Percentiles rank a stretch among this genome's conserved stretches.
Conservation (phyloP, 2,329 filamentous ascomycete genomes). For the Bimuria novae-zelandiae region DNA sequence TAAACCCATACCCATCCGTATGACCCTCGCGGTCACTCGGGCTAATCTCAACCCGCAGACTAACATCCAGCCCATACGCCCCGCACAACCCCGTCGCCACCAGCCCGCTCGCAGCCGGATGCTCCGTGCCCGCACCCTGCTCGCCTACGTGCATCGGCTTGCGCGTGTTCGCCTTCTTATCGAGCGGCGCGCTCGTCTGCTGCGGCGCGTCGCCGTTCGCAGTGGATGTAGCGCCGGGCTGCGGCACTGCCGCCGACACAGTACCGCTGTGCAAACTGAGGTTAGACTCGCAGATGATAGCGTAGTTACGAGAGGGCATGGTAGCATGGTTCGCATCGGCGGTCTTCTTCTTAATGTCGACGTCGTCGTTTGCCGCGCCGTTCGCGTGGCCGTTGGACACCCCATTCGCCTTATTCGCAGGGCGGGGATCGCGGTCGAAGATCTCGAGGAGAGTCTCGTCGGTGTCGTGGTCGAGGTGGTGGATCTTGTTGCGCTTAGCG, state of each 20-base stretch:
- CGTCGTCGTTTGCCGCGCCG: constrained; percentile 22
- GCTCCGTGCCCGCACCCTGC: constrained; percentile 73
- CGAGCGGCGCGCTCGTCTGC: constrained; percentile 26
- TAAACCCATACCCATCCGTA: constrained; percentile 57
- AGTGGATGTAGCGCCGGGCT: constrained; percentile 27
- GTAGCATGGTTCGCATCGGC: constrained; percentile 79
- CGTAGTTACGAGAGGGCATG: constrained; percentile 73
- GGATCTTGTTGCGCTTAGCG: constrained; percentile 67
- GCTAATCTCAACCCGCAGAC: constrained; percentile 54
- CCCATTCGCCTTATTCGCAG: constrained; percentile 17
- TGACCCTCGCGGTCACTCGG: constrained; percentile 49
- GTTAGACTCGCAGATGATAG: constrained; percentile 62
- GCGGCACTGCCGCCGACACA: constrained; percentile 23
- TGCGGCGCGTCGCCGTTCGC: constrained; percentile 37
- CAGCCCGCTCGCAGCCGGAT: constrained; percentile 67
- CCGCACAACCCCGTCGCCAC: constrained; percentile 50
- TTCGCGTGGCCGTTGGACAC: constrained; percentile 11
- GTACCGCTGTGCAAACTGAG: constrained; percentile 25
- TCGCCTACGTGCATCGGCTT: constrained; percentile 76
- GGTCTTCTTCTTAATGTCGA: constrained; percentile 58
- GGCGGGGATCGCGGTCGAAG: constrained; percentile 62
- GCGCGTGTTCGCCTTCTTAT: constrained; percentile 63
- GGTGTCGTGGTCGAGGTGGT: constrained; percentile 65
- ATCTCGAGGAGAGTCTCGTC: constrained; percentile 68
- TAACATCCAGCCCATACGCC: constrained; percentile 52